A percentile compares a stretch with the other conserved stretches of the same genome.
phyloP scores from a whole-genome alignment of 768 basidiomycete species.

The Leucogyrophana mollusca region DNA sequence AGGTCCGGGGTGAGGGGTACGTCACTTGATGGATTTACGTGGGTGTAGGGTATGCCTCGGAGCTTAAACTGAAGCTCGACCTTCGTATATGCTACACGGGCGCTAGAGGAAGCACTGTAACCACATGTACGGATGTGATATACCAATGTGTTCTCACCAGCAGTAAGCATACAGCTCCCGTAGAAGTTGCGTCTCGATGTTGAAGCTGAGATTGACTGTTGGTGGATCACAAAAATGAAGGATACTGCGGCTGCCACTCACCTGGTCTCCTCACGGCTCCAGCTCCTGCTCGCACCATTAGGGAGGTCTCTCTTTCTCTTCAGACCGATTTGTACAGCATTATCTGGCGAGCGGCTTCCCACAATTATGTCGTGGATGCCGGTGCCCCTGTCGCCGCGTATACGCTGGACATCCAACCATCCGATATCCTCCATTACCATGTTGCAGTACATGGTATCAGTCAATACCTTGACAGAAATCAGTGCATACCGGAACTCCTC shows the following conservation, averaged over 20 bases:
- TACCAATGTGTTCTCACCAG: constrained; percentile 50
- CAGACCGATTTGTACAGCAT: constrained; percentile 16
- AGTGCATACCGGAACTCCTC: constrained; percentile 80
- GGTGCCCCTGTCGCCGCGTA: constrained; percentile 45
- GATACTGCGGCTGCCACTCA: constrained; percentile 18
- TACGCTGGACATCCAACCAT: constrained; percentile 73
- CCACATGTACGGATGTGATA: not conserved
- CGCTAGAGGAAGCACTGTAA: constrained; percentile 43
- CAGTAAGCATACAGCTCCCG: constrained; percentile 85
- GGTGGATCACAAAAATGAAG: constrained; percentile 2
- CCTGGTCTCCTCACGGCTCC: constrained; percentile 21
- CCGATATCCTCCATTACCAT: constrained; percentile 77
- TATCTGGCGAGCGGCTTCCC: constrained; percentile 14
- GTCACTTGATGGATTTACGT: constrained; percentile 60
- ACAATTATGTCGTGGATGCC: constrained; percentile 11
- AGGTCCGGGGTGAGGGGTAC: constrained; percentile 43
- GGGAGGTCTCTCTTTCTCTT: constrained; percentile 27
- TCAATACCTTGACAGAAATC: constrained; percentile 59
- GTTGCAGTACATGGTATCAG: constrained; percentile 54
- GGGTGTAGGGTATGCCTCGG: constrained; percentile 73
- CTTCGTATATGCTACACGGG: constrained; percentile 86
- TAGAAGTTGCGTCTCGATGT: constrained; percentile 69
- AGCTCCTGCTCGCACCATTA: constrained; percentile 1
- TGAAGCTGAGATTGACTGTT: constrained; percentile 40
- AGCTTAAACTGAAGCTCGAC: constrained; percentile 87